Evolutionary conservation across 495 filamentous ascomycete genomes (phyloP).

Genomic region (Annulohypoxylon moriforme): DNA sequence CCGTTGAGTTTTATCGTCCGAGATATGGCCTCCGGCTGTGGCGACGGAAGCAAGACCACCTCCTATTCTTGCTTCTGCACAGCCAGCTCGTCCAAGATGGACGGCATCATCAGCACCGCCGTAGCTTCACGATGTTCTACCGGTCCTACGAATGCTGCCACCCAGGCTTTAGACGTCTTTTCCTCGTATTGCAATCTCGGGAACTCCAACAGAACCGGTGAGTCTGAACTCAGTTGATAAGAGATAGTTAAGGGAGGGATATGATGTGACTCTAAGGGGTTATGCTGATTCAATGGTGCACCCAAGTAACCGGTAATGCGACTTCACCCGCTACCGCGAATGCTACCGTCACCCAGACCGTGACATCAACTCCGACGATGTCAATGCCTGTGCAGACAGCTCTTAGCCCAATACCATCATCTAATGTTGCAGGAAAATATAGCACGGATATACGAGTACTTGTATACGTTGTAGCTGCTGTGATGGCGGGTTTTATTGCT

Average conservation of each 20-base stretch:
- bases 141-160: background rate
- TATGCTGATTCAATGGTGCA: background rate
- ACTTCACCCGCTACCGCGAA: background rate
- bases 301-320: background rate
- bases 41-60: background rate
- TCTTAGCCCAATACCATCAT: slow-evolving; percentile 5
- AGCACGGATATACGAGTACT: background rate
- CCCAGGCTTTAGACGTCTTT: background rate
- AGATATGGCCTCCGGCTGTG: background rate
- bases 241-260: background rate
- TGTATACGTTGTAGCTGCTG: background rate
- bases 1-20: slow-evolving; percentile 6
- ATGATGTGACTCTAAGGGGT: background rate
- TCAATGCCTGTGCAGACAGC: background rate
- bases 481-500: background rate
- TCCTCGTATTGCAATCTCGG: background rate
- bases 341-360: background rate
- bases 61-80: slow-evolving; percentile 9
- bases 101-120: background rate
- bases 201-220: background rate
- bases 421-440: background rate
- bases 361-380: slow-evolving; percentile 1
- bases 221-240: background rate
- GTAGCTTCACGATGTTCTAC: background rate
- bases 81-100: slow-evolving; percentile 3